Evolutionary conservation across 192 early-diverging fungal genomes (phyloP), one percentile per base, ranked within the genome.

Genomic region (Chytriomyces sp.): DNA sequence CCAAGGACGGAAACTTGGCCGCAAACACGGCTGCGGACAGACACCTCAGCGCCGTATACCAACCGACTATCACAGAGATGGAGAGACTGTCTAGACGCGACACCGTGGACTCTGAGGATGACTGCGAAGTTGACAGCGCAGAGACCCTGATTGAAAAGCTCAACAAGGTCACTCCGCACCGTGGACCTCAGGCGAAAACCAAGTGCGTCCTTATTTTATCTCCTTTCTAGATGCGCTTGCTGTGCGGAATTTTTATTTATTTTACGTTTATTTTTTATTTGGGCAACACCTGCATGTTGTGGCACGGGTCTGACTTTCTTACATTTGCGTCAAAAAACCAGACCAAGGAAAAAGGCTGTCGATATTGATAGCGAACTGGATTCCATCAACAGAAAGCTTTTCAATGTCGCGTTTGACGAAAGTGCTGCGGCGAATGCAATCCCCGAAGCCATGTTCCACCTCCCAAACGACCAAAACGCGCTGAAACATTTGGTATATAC

Each of bases 351-450:
- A 67, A 77, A 77, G 50, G 65, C 47, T n/a, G 26, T 77, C 18
- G 76, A 77, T 61, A 45, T 69, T 11, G 65, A 77, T 18, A 77
- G 70, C 60, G 76, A 77, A 28, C 23, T 77, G 3, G 76, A 77
- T 57, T 61, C 45, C n/a, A 67, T 77, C 18, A 70, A 28, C 57
- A 16, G 76, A 61, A 77, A 77, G 44, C 67, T 77, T 3, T 28
- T 69, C 67, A 69, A 67, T 70, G 76, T 77, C 45, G 76, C 44
- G 8, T 35, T 77, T 46, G 67, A 73, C 60, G 72, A 73, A 18
- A 73, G 45, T 45, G 57, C 61, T 20, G 57, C 45, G 6, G 66
- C 65, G 50, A 76, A 76, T 48, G 7, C 75, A 28, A 68, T 62
- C 45, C 66, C 76, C 18, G 59, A 68, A 35, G 67, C 11, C 8